Base-by-base conservation (phyloP, 768 basidiomycete genomes). In the Megacollybia marginata region DNA sequence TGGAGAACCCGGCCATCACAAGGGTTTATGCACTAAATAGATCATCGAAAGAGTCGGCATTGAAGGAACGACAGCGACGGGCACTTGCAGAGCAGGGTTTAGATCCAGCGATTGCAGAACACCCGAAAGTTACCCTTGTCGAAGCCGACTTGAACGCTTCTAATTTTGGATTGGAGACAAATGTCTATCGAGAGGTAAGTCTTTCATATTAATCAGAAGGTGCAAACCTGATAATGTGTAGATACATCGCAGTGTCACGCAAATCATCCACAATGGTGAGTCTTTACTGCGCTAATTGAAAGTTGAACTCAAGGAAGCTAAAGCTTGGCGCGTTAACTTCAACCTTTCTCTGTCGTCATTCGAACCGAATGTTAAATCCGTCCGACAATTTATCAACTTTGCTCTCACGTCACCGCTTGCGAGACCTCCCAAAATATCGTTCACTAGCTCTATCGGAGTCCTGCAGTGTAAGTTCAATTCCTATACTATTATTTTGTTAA, bases 341-440 rank as follows among this genome's bases (percentile, higher is more conserved):
- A 76, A 76, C 49, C 65, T 78, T 2, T 66, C 69, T 10, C 58
- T 80, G 31, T 60, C 67, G 0, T 78, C 76, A 3, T 81, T 80
- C 48, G 77, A 80, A 51, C 53, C 69, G 4, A 72, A 77, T 54
- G 62, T 82, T 33, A 62, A 59, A 16, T 73, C 74, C 20, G 74
- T 70, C 3, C 65, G 74, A 28, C 72, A 72, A 54, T 64, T 80
- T 16, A 59, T 79, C 35, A 69, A 75, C 49, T 59, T 74, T 36
- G 59, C 63, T 2, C n/a, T 55, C 55, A 57, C 1, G 50, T 52
- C 5, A 63, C 58, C 36, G 5, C 38, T 15, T 15, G 18, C 13
- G 2, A 13, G 13, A 18, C 38, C 48, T 1, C 48, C 38, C 23
- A 10, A 34, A 31, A 12, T 33, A 13, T 23, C 23, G 40, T 60